phyloP scores from a whole-genome alignment of 768 basidiomycete genomes.

The Tylopilus plumbeoviolaceoides region DNA sequence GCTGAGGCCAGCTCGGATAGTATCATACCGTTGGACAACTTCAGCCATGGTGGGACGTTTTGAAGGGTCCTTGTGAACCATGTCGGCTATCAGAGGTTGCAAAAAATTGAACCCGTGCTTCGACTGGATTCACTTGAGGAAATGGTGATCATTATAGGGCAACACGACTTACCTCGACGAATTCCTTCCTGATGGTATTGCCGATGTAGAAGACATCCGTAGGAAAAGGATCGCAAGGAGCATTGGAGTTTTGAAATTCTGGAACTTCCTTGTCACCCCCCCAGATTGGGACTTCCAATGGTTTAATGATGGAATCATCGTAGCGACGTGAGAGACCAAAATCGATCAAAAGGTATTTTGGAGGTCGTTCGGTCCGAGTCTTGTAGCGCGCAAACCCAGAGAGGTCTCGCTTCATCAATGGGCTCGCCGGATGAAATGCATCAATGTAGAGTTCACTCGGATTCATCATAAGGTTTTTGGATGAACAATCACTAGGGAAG shows the following conservation, averaged over 20 bases:
- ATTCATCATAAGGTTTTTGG: constrained; percentile 35
- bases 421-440: constrained; percentile 25
- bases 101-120: constrained; percentile 29
- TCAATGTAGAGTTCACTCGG: constrained; percentile 22
- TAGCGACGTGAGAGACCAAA: constrained; percentile 28
- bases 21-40: too few species aligned
- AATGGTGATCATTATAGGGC: too few species aligned
- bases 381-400: constrained; percentile 14
- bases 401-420: constrained; percentile 17
- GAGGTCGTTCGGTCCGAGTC: constrained; percentile 17
- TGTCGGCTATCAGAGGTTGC: constrained; percentile 31
- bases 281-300: constrained; percentile 26
- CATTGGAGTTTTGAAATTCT: constrained; percentile 27
- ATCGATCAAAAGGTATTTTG: constrained; percentile 13
- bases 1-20: too few species aligned
- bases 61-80: constrained; percentile 35
- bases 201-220: constrained; percentile 44
- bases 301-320: constrained; percentile 19
- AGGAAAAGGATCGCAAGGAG: constrained; percentile 36
- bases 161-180: constrained; percentile 25
- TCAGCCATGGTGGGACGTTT: neutral
- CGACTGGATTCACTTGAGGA: neutral
- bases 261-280: constrained; percentile 43
- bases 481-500: constrained; percentile 30
- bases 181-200: constrained; percentile 32